Conservation (phyloP, 2,329 filamentous ascomycete species). For the Furcasterigmium sp. region DNA sequence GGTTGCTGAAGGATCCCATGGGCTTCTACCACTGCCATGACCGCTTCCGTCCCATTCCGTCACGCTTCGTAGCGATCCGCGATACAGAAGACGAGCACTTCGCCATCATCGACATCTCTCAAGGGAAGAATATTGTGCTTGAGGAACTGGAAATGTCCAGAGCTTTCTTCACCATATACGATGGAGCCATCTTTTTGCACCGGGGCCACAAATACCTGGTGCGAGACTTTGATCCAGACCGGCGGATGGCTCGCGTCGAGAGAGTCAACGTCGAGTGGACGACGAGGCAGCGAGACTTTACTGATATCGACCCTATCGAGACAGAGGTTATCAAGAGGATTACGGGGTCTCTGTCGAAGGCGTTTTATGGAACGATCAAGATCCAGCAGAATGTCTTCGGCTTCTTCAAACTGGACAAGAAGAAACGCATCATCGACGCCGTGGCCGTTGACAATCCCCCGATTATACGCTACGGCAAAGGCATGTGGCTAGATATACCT, state of each 20-base stretch:
- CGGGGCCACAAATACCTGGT: conserved; percentile 93
- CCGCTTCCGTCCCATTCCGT: conserved; percentile 80
- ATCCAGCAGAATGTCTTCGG: conserved; percentile 89
- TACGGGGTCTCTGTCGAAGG: conserved; percentile 54
- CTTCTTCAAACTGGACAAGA: conserved; percentile 94
- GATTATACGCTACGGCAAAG: conserved; percentile 77
- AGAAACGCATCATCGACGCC: conserved; percentile 80
- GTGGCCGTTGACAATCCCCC: conserved; percentile 91
- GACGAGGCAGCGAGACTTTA: conserved; percentile 87
- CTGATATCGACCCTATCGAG: conserved; percentile 88
- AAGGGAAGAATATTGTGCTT: conserved; percentile 76
- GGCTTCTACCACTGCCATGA: conserved; percentile 90
- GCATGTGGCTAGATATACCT: conserved; percentile 94
- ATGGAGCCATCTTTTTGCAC: conserved; percentile 94
- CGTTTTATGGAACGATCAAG: conserved; percentile 81
- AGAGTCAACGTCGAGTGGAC: conserved; percentile 92
- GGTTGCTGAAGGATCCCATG: conserved; percentile 66
- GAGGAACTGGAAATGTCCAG: conserved; percentile 95
- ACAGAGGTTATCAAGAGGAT: conserved; percentile 82
- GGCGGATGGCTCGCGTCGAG: conserved; percentile 80
- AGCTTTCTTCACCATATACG: conserved; percentile 94
- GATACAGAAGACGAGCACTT: conserved; percentile 90
- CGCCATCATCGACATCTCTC: conserved; percentile 83
- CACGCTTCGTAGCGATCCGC: conserved; percentile 78
- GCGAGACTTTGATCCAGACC: conserved; percentile 77